These are phyloP conservation scores for Suillus occidentalis DNA, from an alignment of 768 basidiomycete genomes.

Conservation along the genomic window DNA sequence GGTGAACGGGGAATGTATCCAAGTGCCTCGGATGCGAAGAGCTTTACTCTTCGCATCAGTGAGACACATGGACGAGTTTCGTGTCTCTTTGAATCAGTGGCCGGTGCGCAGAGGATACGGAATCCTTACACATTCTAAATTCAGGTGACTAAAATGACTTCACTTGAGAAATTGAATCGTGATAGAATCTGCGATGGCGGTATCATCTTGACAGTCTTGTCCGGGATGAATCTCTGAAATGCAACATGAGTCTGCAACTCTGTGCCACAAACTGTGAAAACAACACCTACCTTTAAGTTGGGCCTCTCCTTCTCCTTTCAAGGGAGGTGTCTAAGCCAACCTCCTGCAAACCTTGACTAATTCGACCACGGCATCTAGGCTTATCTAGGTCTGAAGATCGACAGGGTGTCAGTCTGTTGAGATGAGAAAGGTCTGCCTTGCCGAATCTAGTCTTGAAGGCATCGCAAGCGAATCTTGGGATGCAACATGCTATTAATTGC, in stretches of 20 bases:
- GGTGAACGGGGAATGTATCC: no score
- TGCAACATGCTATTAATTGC: neutral
- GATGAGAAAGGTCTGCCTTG: neutral
- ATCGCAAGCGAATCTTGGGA: neutral
- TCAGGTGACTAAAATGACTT: neutral
- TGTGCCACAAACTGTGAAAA: neutral
- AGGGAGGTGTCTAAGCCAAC: no score
- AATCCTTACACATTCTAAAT: neutral
- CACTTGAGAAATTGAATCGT: neutral
- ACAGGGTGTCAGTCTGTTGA: neutral
- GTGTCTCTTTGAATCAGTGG: no score
- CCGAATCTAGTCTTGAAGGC: neutral
- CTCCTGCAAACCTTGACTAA: neutral
- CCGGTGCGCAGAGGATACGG: no score
- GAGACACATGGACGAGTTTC: no score
- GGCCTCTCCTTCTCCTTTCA: no score
- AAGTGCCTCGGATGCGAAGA: no score
- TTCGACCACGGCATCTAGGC: neutral
- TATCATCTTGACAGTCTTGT: neutral
- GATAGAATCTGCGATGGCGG: neutral
- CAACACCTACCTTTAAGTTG: no score
- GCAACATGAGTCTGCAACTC: neutral
- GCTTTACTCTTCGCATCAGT: no score
- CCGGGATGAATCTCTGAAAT: neutral
- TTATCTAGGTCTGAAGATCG: neutral